These are phyloP conservation scores for Sporisorium iseilematis-ciliati DNA, from an alignment of 1,284 basidiomycete genomes.

Conservation along the genomic window DNA sequence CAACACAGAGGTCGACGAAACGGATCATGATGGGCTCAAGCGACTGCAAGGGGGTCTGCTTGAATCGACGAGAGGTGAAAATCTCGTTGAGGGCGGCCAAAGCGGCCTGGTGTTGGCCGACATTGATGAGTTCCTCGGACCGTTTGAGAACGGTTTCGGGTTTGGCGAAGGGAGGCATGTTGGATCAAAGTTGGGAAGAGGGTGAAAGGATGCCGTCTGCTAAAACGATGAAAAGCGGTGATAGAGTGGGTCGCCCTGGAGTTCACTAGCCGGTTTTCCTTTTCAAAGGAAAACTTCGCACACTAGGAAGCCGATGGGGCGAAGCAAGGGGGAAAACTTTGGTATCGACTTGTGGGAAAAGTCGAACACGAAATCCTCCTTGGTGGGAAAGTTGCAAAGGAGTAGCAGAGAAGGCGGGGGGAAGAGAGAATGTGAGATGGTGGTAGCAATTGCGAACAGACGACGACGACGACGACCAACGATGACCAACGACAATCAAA, in stretches of 20 bases:
- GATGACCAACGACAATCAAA: background rate
- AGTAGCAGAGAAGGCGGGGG: slow-evolving; percentile 51
- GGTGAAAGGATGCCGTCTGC: slow-evolving; percentile 42
- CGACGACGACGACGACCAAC: slow-evolving; percentile 10
- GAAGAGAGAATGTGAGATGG: slow-evolving; percentile 19
- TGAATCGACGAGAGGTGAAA: slow-evolving; percentile 93
- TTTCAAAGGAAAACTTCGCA: slow-evolving; percentile 30
- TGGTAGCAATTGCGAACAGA: slow-evolving; percentile 26
- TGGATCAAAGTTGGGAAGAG: slow-evolving; percentile 12
- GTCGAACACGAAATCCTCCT: slow-evolving; percentile 43
- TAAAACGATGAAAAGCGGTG: slow-evolving; percentile 15
- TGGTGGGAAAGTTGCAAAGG: slow-evolving; percentile 7
- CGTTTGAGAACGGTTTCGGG: slow-evolving; percentile 90
- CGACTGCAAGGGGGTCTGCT: slow-evolving; percentile 86
- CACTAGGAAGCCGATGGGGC: slow-evolving; percentile 53
- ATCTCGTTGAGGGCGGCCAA: slow-evolving; percentile 90
- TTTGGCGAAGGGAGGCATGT: slow-evolving; percentile 84
- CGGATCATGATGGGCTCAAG: slow-evolving; percentile 96
- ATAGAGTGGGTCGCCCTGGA: slow-evolving; percentile 33
- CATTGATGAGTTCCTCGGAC: slow-evolving; percentile 89
- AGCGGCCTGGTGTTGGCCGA: slow-evolving; percentile 88
- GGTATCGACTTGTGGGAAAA: slow-evolving; percentile 13
- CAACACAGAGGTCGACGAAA: slow-evolving; percentile 91
- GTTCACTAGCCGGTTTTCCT: slow-evolving; percentile 47
- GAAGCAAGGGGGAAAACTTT: slow-evolving; percentile 47